Evolutionary conservation across 306 rosid species (phyloP).

Genomic region (Cotoneaster glaucophyllus): DNA sequence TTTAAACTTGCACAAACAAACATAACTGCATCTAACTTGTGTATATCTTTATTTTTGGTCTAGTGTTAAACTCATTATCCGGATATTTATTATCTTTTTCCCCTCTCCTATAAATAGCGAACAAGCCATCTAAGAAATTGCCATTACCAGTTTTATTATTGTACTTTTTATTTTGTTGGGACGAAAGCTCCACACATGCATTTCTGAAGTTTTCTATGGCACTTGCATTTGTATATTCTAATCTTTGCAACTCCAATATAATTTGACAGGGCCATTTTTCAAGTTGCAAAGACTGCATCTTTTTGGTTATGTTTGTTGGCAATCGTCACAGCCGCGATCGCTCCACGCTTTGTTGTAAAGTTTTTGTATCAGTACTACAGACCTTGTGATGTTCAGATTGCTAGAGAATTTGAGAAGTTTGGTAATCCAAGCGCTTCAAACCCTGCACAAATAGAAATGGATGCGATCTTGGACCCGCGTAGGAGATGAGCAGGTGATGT

Average conservation of each 20-base stretch:
- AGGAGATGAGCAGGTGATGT: slow-evolving; percentile 35
- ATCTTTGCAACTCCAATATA: slow-evolving; percentile 11
- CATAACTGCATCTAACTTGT: background rate
- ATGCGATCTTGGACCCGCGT: slow-evolving; percentile 32
- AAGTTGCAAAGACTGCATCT: slow-evolving; percentile 26
- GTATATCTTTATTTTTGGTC: background rate
- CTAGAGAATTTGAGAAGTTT: slow-evolving; percentile 65
- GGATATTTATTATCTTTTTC: background rate
- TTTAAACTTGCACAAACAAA: background rate
- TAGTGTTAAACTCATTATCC: background rate
- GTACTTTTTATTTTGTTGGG: background rate
- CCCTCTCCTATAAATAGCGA: background rate
- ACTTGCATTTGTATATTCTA: slow-evolving; percentile 5
- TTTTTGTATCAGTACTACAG: slow-evolving; percentile 43
- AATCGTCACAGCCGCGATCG: slow-evolving; percentile 41
- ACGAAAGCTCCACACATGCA: background rate
- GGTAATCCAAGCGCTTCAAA: slow-evolving; percentile 32
- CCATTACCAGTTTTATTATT: background rate
- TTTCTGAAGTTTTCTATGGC: background rate
- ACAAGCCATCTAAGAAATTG: background rate
- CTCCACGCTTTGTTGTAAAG: slow-evolving; percentile 66
- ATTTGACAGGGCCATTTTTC: slow-evolving; percentile 68
- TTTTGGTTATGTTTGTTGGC: slow-evolving; percentile 78
- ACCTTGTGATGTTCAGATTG: slow-evolving; percentile 74
- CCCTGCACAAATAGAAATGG: slow-evolving; percentile 72